Percentiles rank a stretch among this genome's conserved stretches.
Conservation (phyloP, 2,329 filamentous ascomycete species). For the Penicillium palitans region DNA sequence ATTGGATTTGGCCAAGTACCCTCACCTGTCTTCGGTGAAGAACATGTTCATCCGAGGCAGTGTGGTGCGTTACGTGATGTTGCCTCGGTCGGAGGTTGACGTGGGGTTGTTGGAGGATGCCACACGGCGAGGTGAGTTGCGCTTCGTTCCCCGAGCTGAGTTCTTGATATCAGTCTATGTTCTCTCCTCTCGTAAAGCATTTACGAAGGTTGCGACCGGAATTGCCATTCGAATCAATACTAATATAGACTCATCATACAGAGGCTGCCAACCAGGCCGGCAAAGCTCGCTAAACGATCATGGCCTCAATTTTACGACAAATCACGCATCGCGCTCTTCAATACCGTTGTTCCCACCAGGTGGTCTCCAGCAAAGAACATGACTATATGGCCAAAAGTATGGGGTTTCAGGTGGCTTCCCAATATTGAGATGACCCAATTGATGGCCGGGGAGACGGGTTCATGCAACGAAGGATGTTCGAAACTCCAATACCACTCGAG, state of each 20-base stretch:
- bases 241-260: conserved; percentile 23
- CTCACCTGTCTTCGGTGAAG: conserved; percentile 86
- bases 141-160: neutral
- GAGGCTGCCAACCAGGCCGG: conserved; percentile 53
- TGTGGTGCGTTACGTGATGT: conserved; percentile 88
- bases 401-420: conserved; percentile 3
- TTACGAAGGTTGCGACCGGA: neutral
- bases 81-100: conserved; percentile 80
- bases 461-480: neutral
- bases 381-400: conserved; percentile 7
- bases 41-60: conserved; percentile 95
- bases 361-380: conserved; percentile 15
- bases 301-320: conserved; percentile 19
- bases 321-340: conserved; percentile 19
- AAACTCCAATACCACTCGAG: neutral
- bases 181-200: too few species aligned
- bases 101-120: conserved; percentile 86
- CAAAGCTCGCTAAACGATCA: conserved; percentile 46
- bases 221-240: conserved; percentile 1
- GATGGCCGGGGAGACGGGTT: neutral
- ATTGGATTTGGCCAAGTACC: conserved; percentile 90
- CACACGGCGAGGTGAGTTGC: conserved; percentile 70
- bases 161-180: neutral
- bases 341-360: conserved; percentile 17
- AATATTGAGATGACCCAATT: neutral